Evolutionary conservation across 371 early-diverging fungal genomes (phyloP).

Genomic region (Rhizomucor pusillus): DNA sequence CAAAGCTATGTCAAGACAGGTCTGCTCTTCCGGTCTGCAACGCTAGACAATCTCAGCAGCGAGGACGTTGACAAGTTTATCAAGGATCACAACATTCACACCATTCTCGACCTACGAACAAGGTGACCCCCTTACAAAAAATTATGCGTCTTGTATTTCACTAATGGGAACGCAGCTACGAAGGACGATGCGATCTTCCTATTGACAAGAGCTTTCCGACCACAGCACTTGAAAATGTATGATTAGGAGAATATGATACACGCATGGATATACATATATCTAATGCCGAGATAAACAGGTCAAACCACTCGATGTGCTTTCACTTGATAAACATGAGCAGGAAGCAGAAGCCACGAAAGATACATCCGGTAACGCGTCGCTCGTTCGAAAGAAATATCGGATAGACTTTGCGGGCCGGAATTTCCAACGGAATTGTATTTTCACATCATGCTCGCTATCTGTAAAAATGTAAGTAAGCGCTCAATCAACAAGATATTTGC

Average conservation of each 20-base stretch:
- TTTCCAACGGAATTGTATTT: slow-evolving; percentile 43
- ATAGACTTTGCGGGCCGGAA: slow-evolving; percentile 43
- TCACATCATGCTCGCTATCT: slow-evolving; percentile 26
- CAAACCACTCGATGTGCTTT: not conserved
- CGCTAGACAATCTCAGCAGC: slow-evolving; percentile 19
- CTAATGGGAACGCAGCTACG: slow-evolving; percentile 4
- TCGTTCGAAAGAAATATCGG: slow-evolving; percentile 28
- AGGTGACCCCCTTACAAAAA: slow-evolving; percentile 10
- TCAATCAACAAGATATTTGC: too few relatives aligned
- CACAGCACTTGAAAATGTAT: slow-evolving; percentile 9
- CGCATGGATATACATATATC: not conserved
- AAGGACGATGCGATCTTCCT: slow-evolving; percentile 5
- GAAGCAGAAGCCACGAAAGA: slow-evolving; percentile 2
- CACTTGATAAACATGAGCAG: not conserved
- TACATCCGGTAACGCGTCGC: not conserved
- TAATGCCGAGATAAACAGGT: slow-evolving; percentile 1
- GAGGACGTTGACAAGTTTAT: slow-evolving; percentile 18
- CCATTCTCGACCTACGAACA: slow-evolving; percentile 31
- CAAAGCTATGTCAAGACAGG: slow-evolving; percentile 26
- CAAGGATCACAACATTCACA: slow-evolving; percentile 16
- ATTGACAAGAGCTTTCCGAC: slow-evolving; percentile 17
- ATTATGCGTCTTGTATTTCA: not conserved
- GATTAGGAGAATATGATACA: not conserved
- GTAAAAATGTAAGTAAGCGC: slow-evolving; percentile 33
- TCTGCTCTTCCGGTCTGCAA: slow-evolving; percentile 28